Evolutionary conservation across 2,329 filamentous ascomycete species (phyloP), one percentile per base, ranked within the genome.

Genomic region (Pseudopyricularia javanii): DNA sequence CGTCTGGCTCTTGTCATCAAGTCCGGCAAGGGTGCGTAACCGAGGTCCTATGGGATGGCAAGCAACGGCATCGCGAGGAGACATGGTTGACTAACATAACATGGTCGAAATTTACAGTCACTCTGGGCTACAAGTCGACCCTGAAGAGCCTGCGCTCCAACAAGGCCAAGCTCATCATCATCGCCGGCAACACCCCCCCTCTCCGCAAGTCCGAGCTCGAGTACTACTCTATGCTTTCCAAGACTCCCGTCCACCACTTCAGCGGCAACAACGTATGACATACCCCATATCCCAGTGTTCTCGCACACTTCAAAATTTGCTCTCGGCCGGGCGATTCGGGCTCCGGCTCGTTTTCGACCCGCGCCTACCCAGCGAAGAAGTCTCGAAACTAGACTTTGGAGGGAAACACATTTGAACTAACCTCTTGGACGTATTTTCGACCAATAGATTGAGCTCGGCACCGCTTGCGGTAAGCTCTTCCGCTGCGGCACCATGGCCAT

Each of bases 381-480:
- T 86, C 83, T 78, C 68, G 59, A 64, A 64, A 63, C 54, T 55
- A 75, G 84, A 82, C 88, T 93, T 93, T 87, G 88, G 89, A 94
- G 89, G 89, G 88, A 84, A 74, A 67, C 72, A 63, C 68, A 63
- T 59, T 56, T 59, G 64, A 61, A 70, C 80, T 81, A 85, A 76
- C 85, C 79, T 67, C 64, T 59, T 68, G 56, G 63, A 58, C 59
- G 57, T 54, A 55, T 68, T 72, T 28, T n/a, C 28, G 17, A 15
- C 11, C 35, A n/a, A 47, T 72, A 97, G 91, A 96, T 97, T 70
- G 93, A 97, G 79, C 82, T 98, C 62, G 93, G 93, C 68, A 97
- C 91, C 69, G 91, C 90, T 64, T 96, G 91, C 78, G 93, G 93
- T 80, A 97, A 97, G 81, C 86, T 98, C 70, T 98, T 95, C 59